These are phyloP conservation scores for Nicotiana sylvestris DNA, from an alignment of 257 asterid genomes.

Conservation along the genomic window DNA sequence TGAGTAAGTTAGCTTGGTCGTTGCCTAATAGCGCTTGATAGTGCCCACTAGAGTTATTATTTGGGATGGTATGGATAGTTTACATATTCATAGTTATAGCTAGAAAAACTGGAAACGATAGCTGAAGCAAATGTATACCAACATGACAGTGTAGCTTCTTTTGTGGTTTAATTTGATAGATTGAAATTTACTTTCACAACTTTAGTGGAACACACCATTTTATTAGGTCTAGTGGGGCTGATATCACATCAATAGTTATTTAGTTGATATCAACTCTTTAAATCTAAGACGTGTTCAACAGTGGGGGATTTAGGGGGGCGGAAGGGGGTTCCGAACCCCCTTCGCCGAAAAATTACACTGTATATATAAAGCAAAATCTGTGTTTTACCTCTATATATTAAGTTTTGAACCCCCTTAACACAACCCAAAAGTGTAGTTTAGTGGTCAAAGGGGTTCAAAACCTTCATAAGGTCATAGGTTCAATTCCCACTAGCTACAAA, in stretches of 20 bases:
- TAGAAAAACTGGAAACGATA: background rate
- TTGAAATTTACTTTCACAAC: background rate
- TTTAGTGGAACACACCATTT: background rate
- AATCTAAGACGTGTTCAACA: background rate
- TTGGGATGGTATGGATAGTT: background rate
- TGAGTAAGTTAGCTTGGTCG: too few relatives aligned
- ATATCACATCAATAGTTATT: background rate
- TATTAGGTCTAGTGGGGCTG: background rate
- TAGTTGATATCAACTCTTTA: background rate
- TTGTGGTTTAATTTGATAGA: background rate
- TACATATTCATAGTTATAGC: background rate
- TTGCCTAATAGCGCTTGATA: background rate
- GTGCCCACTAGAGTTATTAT: background rate
- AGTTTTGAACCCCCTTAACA: too few relatives aligned
- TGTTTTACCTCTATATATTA: too few relatives aligned
- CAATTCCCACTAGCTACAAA: too few relatives aligned
- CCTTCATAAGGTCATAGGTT: too few relatives aligned
- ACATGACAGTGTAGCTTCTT: background rate
- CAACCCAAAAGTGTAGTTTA: too few relatives aligned
- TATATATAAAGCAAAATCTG: too few relatives aligned
- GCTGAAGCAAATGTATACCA: background rate
- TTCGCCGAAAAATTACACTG: too few relatives aligned
- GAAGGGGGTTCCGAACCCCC: too few relatives aligned
- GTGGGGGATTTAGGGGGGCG: too few relatives aligned
- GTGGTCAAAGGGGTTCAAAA: too few relatives aligned